These are phyloP conservation scores for Saccharomycopsis schoenii DNA, from an alignment of 805 yeast genomes.

Conservation along the genomic window DNA sequence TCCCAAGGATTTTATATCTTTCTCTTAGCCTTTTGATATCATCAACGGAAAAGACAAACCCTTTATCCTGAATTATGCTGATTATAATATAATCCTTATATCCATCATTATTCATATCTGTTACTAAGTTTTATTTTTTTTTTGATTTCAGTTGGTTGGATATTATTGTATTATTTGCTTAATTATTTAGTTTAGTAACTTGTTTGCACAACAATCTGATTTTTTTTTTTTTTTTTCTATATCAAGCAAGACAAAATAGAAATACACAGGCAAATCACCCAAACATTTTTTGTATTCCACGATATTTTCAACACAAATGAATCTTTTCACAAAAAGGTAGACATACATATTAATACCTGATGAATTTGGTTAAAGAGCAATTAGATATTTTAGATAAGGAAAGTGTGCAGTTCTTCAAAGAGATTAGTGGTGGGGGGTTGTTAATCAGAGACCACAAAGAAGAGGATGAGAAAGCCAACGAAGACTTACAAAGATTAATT, in stretches of 20 bases:
- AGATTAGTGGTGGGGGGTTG: not conserved
- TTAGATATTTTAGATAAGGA: not conserved
- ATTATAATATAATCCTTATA: constrained; percentile 2
- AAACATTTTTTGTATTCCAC: not conserved
- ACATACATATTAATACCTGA: not conserved
- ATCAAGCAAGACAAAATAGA: too few relatives aligned
- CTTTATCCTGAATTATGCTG: constrained; percentile 8
- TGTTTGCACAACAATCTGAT: too few relatives aligned
- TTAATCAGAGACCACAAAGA: not conserved
- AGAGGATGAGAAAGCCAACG: not conserved
- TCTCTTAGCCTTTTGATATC: constrained; percentile 45
- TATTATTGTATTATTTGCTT: too few relatives aligned
- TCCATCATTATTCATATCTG: not conserved
- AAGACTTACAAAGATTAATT: not conserved
- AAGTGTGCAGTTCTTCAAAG: not conserved
- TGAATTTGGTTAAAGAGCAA: not conserved
- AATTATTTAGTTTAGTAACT: too few relatives aligned
- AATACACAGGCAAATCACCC: too few relatives aligned
- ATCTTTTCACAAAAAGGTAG: not conserved
- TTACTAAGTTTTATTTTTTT: not conserved
- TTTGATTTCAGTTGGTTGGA: too few relatives aligned
- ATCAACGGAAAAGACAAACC: constrained; percentile 49
- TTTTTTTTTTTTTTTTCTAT: too few relatives aligned
- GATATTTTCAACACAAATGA: not conserved
- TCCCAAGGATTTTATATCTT: constrained; percentile 59